Evolutionary conservation across 2,329 filamentous ascomycete genomes (phyloP).

Genomic region (Microdochium trichocladiopsis): DNA sequence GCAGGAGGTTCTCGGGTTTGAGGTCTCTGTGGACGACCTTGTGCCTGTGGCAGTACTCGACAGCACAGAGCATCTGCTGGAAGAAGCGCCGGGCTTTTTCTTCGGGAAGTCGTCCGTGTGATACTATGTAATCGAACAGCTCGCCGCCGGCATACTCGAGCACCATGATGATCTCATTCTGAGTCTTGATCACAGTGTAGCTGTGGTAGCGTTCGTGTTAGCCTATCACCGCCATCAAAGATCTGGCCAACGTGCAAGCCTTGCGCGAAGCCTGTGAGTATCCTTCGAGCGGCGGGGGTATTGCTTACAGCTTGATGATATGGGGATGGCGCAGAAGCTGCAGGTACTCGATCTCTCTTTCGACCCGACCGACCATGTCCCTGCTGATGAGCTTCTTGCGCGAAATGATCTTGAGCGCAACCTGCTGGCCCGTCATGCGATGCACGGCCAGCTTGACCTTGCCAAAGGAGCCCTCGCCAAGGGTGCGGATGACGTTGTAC

Average conservation of each 20-base stretch:
- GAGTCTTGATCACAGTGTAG: constrained; percentile 94
- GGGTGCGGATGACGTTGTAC: constrained; percentile 83
- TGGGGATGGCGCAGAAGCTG: constrained; percentile 93
- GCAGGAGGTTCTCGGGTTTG: constrained; percentile 92
- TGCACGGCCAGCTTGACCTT: constrained; percentile 98
- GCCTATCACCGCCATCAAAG: constrained; percentile 5
- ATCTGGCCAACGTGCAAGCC: neutral
- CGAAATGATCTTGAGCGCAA: constrained; percentile 96
- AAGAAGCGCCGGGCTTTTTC: constrained; percentile 94
- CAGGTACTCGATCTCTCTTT: constrained; percentile 96
- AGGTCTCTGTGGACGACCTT: constrained; percentile 98
- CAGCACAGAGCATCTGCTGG: constrained; percentile 97
- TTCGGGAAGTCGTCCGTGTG: constrained; percentile 86
- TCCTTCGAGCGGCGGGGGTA: no score
- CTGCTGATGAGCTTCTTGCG: constrained; percentile 92
- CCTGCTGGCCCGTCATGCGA: constrained; percentile 85
- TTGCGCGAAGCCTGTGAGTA: no score
- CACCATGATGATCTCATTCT: constrained; percentile 96
- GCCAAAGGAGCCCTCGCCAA: constrained; percentile 95
- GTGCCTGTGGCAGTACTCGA: constrained; percentile 97
- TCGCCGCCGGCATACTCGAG: constrained; percentile 95
- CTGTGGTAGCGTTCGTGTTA: constrained; percentile 33
- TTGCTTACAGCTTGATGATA: constrained; percentile 89
- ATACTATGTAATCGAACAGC: constrained; percentile 96
- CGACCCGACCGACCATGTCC: constrained; percentile 96